A percentile compares a stretch with the other conserved stretches of the same genome.
Evolutionary conservation across 2,329 filamentous ascomycete genomes (phyloP).

Genomic region (Coniella lustricola): DNA sequence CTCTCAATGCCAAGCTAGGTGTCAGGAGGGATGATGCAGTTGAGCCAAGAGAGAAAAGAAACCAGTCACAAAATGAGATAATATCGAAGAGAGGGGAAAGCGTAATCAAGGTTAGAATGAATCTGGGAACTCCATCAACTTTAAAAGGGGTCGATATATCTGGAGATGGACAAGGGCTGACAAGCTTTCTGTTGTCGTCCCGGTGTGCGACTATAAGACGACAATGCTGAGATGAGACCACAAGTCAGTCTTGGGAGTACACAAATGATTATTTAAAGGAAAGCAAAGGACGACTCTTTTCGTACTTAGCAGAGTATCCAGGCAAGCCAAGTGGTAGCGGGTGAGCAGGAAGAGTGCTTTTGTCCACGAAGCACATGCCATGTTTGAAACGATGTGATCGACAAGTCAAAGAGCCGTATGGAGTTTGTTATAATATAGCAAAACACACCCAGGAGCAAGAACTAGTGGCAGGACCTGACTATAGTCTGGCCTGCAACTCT

Average conservation of each 20-base stretch:
- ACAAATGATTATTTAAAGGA: slow-evolving; percentile 1
- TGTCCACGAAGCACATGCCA: not conserved
- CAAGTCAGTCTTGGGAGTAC: slow-evolving; percentile 1
- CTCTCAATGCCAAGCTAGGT: too few species aligned
- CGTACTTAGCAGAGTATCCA: not conserved
- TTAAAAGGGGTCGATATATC: too few species aligned
- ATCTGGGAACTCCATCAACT: too few species aligned
- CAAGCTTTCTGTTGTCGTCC: too few species aligned
- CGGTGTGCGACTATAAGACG: not conserved
- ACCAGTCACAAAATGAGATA: not conserved
- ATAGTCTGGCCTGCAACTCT: too few species aligned
- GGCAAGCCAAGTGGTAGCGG: slow-evolving; percentile 6
- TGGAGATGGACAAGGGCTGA: too few species aligned
- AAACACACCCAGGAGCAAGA: not conserved
- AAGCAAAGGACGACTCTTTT: not conserved
- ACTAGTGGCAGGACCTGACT: not conserved
- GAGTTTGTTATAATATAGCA: not conserved
- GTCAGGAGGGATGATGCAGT: too few species aligned
- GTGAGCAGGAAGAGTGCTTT: slow-evolving; percentile 4
- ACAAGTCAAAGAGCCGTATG: not conserved
- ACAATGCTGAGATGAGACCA: not conserved
- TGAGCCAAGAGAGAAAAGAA: not conserved
- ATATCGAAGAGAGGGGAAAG: slow-evolving; percentile 4
- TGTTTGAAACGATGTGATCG: slow-evolving; percentile 1
- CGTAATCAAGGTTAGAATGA: not conserved